Base-by-base conservation (phyloP, 305 asterid genomes). In the Euphrasia arctica region DNA sequence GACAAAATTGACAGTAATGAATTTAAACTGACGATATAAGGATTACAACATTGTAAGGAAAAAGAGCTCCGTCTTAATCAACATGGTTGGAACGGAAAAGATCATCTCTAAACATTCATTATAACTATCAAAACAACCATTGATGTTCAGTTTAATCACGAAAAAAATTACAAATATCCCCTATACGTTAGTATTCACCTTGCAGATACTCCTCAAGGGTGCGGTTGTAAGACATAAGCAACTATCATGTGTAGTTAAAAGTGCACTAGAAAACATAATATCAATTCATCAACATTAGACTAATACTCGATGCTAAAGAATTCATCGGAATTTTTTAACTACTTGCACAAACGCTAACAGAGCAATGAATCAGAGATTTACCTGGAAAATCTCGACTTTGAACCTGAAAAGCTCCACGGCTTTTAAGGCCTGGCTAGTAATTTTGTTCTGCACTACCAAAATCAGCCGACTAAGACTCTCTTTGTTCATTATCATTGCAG, bases 341-440 rank as follows among this genome's bases (percentile, higher is more conserved):
- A n/a, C n/a, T n/a, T n/a, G n/a, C n/a, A n/a, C n/a, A n/a, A n/a
- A n/a, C n/a, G n/a, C n/a, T n/a, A n/a, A n/a, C n/a, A n/a, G n/a
- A 9, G 47, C 54, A 69, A 68, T 62, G 49, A 14, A 41, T 54
- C 34, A 27, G 28, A 36, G 60, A 55, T 14, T 64, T 70, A 90
- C 97, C 90, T 87, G 90, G 78, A 91, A 89, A 58, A 83, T 78
- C 69, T 91, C 96, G 51, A 82, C 95, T 80, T 83, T 89, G 82
- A 79, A 86, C 8, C 78, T 15, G 65, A 83, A 75, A 60, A 72
- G 77, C 0, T 80, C 90, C 62, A 92, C 63, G 27, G 83, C 84
- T 81, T 85, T 92, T 63, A 43, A 54, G 70, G 98, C 97, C 73
- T 84, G 96, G 80, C 68, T 82, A 4, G 97, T 89, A 11, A 90